Evolutionary conservation across 2,329 filamentous ascomycete genomes (phyloP).

Genomic region (Sodiomyces alkalinus): DNA sequence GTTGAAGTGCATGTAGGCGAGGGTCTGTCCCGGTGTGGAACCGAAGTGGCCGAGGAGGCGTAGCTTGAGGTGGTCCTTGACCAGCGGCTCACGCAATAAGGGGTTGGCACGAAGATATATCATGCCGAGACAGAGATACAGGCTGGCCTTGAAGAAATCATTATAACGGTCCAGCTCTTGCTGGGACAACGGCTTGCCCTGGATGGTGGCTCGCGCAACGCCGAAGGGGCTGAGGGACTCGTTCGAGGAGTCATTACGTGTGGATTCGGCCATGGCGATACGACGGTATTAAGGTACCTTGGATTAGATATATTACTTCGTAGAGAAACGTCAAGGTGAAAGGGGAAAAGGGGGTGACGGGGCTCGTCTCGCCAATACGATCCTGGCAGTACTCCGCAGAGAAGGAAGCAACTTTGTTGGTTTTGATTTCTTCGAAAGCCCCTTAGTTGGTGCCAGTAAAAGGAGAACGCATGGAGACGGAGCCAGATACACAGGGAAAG

Average conservation of each 20-base stretch:
- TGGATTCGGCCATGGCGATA: conserved; percentile 14
- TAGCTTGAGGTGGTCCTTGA: conserved; percentile 55
- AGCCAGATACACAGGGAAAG: no score
- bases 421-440: no score
- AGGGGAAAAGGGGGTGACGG: no score
- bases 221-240: conserved; percentile 51
- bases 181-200: conserved; percentile 43
- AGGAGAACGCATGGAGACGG: no score
- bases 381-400: no score
- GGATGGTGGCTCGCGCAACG: conserved; percentile 47
- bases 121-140: conserved; percentile 68
- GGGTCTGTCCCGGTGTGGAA: conserved; percentile 65
- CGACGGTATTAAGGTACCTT: no score
- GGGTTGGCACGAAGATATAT: conserved; percentile 65
- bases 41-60: conserved; percentile 67
- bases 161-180: conserved; percentile 55
- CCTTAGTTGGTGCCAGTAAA: no score
- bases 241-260: conserved; percentile 5
- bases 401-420: no score
- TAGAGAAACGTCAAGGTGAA: no score
- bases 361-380: no score
- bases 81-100: conserved; percentile 53
- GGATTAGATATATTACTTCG: no score
- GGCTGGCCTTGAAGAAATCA: conserved; percentile 58
- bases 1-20: conserved; percentile 73